phyloP scores from a whole-genome alignment of 1,139 yeast species.

The Zygosaccharomyces pseudobailii region DNA sequence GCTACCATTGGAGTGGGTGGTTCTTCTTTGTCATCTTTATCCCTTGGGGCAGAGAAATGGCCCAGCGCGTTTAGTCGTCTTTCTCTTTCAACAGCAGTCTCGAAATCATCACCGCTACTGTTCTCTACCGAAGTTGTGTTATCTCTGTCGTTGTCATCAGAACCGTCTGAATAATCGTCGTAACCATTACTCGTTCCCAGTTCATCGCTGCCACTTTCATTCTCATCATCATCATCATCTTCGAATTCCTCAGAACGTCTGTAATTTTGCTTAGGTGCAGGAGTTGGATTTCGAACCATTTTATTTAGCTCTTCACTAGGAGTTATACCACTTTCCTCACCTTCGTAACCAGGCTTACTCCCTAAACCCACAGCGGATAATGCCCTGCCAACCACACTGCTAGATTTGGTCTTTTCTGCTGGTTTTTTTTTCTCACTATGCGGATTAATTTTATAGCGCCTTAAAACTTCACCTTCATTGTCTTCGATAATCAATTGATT shows the following conservation, averaged over 20 bases:
- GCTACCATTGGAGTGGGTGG: conserved; percentile 11
- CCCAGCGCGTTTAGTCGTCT: conserved; percentile 85
- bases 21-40: conserved; percentile 57
- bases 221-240: conserved; percentile 6
- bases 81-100: conserved; percentile 65
- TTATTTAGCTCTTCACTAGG: conserved; percentile 22
- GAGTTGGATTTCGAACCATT: conserved; percentile 26
- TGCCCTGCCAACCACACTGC: conserved; percentile 35
- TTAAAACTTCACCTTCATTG: conserved; percentile 84
- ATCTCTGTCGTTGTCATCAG: conserved; percentile 8
- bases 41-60: conserved; percentile 42
- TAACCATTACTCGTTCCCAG: conserved; percentile 1
- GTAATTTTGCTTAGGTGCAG: conserved; percentile 21
- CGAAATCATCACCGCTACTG: conserved; percentile 37
- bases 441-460: conserved; percentile 70
- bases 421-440: conserved; percentile 34
- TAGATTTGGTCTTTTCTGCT: conserved; percentile 8
- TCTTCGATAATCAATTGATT: conserved; percentile 80
- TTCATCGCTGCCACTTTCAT: conserved; percentile 3
- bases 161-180: conserved; percentile 8
- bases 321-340: conserved; percentile 14
- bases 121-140: not conserved
- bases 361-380: conserved; percentile 50
- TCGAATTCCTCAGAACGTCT: conserved; percentile 18
- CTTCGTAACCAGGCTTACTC: conserved; percentile 21